Conservation (phyloP, 768 basidiomycete genomes). For the Dacryopinax primogenitus region DNA sequence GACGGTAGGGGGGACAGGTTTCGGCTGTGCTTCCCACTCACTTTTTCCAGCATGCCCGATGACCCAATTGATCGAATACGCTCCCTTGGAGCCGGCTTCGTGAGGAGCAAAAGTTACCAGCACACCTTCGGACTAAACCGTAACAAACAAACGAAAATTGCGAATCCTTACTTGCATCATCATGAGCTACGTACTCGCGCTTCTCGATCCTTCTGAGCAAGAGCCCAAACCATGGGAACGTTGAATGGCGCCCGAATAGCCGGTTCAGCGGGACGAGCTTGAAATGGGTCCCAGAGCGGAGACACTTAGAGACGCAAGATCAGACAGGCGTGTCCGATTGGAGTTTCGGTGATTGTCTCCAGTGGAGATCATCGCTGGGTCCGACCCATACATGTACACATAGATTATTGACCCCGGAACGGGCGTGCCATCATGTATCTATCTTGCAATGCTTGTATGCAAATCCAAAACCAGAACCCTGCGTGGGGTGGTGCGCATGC, state of each 20-base stretch:
- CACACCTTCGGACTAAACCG: not conserved
- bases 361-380: not conserved
- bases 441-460: too few relatives aligned
- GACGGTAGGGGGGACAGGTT: not conserved
- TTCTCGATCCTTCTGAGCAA: not conserved
- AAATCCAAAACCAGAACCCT: constrained; percentile 8
- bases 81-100: constrained; percentile 1
- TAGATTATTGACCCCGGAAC: not conserved
- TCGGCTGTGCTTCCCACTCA: not conserved
- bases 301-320: constrained; percentile 6
- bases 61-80: not conserved
- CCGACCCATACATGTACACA: not conserved
- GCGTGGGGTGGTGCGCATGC: not conserved
- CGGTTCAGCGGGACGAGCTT: not conserved
- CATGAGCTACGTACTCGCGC: not conserved
- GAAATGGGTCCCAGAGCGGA: not conserved
- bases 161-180: constrained; percentile 1
- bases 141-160: not conserved
- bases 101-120: not conserved
- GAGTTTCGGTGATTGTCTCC: constrained; percentile 7
- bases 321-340: constrained; percentile 9
- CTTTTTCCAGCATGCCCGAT: not conserved
- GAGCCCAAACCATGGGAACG: not conserved
- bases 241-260: not conserved
- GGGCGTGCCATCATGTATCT: constrained; percentile 1